Conservation (phyloP, 78 protist species). For the Tieghemostelium lacteum region DNA sequence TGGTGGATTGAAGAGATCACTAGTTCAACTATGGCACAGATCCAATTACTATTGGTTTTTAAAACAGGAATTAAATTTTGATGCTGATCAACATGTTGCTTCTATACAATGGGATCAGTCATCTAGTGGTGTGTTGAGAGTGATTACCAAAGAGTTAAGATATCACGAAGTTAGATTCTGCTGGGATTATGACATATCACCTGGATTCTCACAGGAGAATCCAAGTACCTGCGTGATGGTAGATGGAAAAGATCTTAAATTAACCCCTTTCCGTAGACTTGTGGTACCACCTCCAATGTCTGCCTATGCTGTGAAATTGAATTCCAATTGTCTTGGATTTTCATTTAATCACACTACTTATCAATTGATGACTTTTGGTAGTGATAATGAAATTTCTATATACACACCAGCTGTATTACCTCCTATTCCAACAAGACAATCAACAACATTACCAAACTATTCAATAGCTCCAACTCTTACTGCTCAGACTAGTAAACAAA, state of each 20-base stretch:
- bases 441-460: constrained; percentile 24
- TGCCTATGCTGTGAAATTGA: not conserved
- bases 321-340: constrained; percentile 13
- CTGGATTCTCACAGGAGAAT: not conserved
- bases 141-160: constrained; percentile 1
- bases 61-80: constrained; percentile 50
- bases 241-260: constrained; percentile 57
- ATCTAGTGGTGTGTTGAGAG: not conserved
- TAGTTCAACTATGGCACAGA: constrained; percentile 65
- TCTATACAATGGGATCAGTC: constrained; percentile 24
- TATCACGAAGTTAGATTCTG: constrained; percentile 26
- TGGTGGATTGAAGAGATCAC: constrained; percentile 10
- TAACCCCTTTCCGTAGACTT: constrained; percentile 72
- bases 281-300: constrained; percentile 89
- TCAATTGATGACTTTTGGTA: not conserved
- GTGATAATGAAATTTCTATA: not conserved
- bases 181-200: constrained; percentile 62
- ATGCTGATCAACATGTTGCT: not conserved
- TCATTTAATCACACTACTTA: constrained; percentile 16
- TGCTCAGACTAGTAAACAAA: not conserved
- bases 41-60: constrained; percentile 74
- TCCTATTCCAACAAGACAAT: constrained; percentile 2
- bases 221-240: constrained; percentile 62
- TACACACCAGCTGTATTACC: constrained; percentile 56
- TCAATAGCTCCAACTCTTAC: constrained; percentile 16